Evolutionary conservation across 257 asterid genomes (phyloP).

Genomic region (Cinchona pubescens): DNA sequence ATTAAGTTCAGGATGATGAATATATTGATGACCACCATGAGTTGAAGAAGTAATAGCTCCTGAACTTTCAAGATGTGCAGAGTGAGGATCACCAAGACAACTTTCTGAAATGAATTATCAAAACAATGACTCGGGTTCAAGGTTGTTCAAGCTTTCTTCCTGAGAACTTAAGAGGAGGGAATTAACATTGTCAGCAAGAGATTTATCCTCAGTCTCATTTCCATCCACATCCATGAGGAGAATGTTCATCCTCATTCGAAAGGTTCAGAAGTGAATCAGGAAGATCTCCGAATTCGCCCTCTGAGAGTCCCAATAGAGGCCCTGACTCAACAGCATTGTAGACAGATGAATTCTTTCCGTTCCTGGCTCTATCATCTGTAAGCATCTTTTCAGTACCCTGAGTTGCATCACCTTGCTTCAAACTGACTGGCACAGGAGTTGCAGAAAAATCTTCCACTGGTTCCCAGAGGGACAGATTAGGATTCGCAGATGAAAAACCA

Average conservation of each 20-base stretch:
- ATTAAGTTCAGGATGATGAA: conserved; percentile 35
- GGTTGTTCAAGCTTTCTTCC: conserved; percentile 32
- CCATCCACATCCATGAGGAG: conserved; percentile 54
- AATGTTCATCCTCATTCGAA: conserved; percentile 68
- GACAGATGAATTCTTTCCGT: conserved; percentile 34
- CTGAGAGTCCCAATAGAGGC: conserved; percentile 29
- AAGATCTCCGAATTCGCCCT: conserved; percentile 61
- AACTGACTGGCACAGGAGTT: conserved; percentile 36
- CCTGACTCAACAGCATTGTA: conserved; percentile 27
- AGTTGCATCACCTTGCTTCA: conserved; percentile 31
- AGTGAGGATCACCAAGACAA: conserved; percentile 26
- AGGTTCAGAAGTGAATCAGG: conserved; percentile 86
- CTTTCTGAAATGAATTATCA: conserved; percentile 35
- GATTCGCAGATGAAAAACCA: conserved; percentile 43
- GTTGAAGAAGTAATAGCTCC: conserved; percentile 31
- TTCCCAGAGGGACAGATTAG: conserved; percentile 42
- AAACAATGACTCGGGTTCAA: conserved; percentile 30
- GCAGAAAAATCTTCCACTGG: conserved; percentile 38
- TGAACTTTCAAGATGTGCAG: conserved; percentile 30
- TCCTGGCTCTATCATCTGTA: conserved; percentile 32
- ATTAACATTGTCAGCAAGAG: conserved; percentile 28
- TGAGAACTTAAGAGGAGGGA: conserved; percentile 38
- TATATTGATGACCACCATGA: conserved; percentile 32
- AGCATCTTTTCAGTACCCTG: conserved; percentile 35
- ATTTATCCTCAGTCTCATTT: conserved; percentile 36